Base-by-base conservation (phyloP, 1,139 yeast genomes). In the Scheffersomyces lignicola region DNA sequence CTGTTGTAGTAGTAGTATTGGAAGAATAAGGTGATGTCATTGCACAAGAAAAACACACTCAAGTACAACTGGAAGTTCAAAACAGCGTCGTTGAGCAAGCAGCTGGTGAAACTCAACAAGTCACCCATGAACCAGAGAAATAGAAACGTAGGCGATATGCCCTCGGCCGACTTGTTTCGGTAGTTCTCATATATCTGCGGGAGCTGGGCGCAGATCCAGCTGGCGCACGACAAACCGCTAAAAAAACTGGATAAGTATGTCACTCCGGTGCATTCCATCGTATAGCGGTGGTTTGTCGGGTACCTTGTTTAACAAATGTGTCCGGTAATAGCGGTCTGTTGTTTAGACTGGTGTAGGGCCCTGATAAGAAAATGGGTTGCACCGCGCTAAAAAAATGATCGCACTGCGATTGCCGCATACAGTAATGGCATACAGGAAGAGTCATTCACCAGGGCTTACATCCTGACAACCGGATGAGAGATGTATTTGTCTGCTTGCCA, bases 71-170 rank as follows among this genome's bases (percentile, higher is more conserved):
- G 97, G 58, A 92, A 90, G 37, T 76, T 69, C 49, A 92, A 65
- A 42, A 66, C 73, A 9, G 84, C 95, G 24, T 77, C 73, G 14
- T 94, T 90, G 37, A 89, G 54, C 11, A 88, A 49, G 48, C 97
- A 89, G 29, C 97, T 95, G 7, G 82, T 55, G 37, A 90, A 72
- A 41, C 92, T 86, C 9, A 92, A 69, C 17, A 84, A 69, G 55
- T 92, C 98, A 4, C 97, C 98, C 43, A 78, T 54, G 42, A 87
- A 74, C 96, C 97, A 89, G 37, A 84, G 77, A 13, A 76, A 43
- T 5, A 92, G 68, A 49, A 90, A 88, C 7, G 73, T 71, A n/a
- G 84, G 76, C 6, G 96, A 84, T 20, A 92, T 69, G 1, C 97
- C 97, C 25, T 83, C 95, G 1, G 94, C 95, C 1, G 95, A 83